Conservation (phyloP, 768 basidiomycete species). For the Leucosporidium scottii region DNA sequence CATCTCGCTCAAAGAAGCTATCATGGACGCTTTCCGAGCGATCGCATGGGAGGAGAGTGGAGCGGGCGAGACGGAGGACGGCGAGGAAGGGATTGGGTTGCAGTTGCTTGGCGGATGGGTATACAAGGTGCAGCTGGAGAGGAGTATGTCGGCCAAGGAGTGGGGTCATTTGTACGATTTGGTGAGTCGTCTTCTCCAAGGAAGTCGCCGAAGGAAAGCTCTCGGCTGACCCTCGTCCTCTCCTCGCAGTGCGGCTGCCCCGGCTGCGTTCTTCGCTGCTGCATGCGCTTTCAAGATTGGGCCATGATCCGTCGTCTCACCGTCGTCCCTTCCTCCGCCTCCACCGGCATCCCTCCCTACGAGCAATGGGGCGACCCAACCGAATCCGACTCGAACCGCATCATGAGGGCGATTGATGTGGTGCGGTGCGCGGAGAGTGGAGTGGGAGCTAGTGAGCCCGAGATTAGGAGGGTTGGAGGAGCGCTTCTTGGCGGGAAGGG, state of each 20-base stretch:
- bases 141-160: slow-evolving; percentile 19
- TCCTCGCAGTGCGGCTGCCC: slow-evolving; percentile 26
- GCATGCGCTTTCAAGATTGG: slow-evolving; percentile 21
- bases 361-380: slow-evolving; percentile 23
- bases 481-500: slow-evolving; percentile 1
- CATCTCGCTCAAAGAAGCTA: slow-evolving; percentile 23
- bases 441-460: slow-evolving; percentile 7
- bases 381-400: slow-evolving; percentile 23
- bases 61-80: slow-evolving; percentile 32
- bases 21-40: slow-evolving; percentile 33
- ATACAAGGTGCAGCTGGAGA: slow-evolving; percentile 21
- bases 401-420: slow-evolving; percentile 28
- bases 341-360: slow-evolving; percentile 25
- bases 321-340: slow-evolving; percentile 25
- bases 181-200: slow-evolving; percentile 7
- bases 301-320: slow-evolving; percentile 22
- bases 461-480: slow-evolving; percentile 10
- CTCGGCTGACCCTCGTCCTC: background rate
- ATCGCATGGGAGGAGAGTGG: slow-evolving; percentile 33
- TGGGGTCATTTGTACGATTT: slow-evolving; percentile 34
- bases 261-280: slow-evolving; percentile 25
- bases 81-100: slow-evolving; percentile 31
- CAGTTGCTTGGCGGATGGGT: slow-evolving; percentile 33
- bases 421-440: slow-evolving; percentile 28
- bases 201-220: background rate